These are phyloP conservation scores for Dryas integrifolia DNA, from an alignment of 331 rosid species.

Conservation along the genomic window DNA sequence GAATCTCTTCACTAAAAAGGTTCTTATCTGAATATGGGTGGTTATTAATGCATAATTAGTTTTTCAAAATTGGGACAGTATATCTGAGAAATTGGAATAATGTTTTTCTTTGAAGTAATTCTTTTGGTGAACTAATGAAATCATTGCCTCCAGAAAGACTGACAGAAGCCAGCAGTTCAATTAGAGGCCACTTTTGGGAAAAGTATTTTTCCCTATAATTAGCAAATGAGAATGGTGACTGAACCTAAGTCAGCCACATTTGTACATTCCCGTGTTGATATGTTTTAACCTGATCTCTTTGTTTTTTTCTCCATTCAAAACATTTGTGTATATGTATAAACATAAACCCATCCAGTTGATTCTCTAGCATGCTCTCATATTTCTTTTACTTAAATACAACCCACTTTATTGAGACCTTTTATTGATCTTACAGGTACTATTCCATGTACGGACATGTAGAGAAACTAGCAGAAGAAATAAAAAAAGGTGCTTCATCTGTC, in stretches of 20 bases:
- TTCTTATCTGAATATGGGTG: background rate
- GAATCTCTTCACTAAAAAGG: background rate
- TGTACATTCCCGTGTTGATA: background rate
- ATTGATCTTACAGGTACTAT: constrained; percentile 61
- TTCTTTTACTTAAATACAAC: background rate
- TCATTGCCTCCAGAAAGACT: background rate
- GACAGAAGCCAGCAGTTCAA: background rate
- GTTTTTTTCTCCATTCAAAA: too few species aligned
- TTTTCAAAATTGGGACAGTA: background rate
- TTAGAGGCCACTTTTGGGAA: background rate
- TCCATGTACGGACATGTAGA: constrained; percentile 97
- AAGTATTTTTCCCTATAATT: background rate
- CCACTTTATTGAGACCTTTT: background rate
- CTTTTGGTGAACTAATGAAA: background rate
- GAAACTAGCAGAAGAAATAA: constrained; percentile 85
- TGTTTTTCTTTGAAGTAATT: background rate
- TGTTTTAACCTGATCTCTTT: background rate
- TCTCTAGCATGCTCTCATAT: background rate
- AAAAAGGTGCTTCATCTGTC: constrained; percentile 83
- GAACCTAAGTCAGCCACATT: background rate
- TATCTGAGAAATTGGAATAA: background rate
- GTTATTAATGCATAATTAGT: background rate
- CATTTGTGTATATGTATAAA: too few species aligned
- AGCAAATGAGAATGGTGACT: background rate
- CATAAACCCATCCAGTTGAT: background rate